A percentile compares a stretch with the other conserved stretches of the same genome.
These are phyloP conservation scores for Zoysia japonica DNA, from an alignment of 176 grass and related monocot genomes.

Conservation along the genomic window DNA sequence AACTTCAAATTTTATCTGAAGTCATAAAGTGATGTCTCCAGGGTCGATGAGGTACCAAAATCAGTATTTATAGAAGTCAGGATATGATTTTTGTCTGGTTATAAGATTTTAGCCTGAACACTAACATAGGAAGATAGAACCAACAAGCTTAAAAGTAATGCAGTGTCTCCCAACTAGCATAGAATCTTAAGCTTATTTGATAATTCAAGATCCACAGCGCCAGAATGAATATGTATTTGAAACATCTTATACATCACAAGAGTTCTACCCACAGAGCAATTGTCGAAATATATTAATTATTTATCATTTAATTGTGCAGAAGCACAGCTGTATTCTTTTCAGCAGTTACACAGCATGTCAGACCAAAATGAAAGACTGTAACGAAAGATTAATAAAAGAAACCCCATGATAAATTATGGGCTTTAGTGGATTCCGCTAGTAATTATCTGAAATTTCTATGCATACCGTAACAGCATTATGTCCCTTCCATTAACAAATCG, in stretches of 20 bases:
- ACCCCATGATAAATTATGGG: background rate
- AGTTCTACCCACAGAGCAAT: conserved; percentile 12
- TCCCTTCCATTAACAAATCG: background rate
- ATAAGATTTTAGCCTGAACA: background rate
- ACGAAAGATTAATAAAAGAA: background rate
- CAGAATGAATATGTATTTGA: background rate
- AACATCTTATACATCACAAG: background rate
- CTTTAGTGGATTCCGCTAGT: background rate
- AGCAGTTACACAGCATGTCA: background rate
- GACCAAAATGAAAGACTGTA: background rate
- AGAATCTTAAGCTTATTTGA: background rate
- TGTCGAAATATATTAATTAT: background rate
- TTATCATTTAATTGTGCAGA: background rate
- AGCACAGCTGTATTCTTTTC: background rate
- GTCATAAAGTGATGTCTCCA: background rate
- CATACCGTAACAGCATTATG: background rate
- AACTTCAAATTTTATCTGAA: conserved; percentile 6
- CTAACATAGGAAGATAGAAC: conserved; percentile 18
- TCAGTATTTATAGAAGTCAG: background rate
- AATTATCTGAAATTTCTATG: conserved; percentile 1
- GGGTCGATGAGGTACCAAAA: background rate
- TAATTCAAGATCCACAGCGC: background rate
- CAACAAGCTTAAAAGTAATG: background rate
- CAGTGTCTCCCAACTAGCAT: background rate
- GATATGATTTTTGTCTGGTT: background rate